Evolutionary conservation across 192 early-diverging fungal genomes (phyloP), one percentile per base, ranked within the genome.

Genomic region (Pecoramyces ruminantium): DNA sequence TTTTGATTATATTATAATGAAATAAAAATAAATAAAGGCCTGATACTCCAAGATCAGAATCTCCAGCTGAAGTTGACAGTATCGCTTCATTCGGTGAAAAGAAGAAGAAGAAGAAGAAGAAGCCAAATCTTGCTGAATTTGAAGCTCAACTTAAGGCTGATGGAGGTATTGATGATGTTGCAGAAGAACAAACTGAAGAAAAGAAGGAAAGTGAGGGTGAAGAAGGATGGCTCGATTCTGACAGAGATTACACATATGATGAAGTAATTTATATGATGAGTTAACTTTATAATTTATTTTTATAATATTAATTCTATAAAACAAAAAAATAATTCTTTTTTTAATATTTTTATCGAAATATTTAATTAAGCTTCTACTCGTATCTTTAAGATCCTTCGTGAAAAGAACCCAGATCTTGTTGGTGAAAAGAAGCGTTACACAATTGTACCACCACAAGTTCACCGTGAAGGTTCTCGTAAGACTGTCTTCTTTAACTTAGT

Each of bases 361-460:
- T n/a, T n/a, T n/a, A n/a, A n/a, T n/a, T n/a, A 81, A 96, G 90
- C 92, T 98, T 25, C 87, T 99, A 87, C 88, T 28, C 93, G 98
- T 81, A 94, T 98, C 51, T 99, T 95, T 87, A 90, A 92, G 83
- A 93, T 95, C 29, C 89, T 98, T 81, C 93, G 92, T 77, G 91
- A 95, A 83, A 98, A 96, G 86, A 97, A 99, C 89, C 94, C 95
- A 28, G 96, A 96, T 78, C 88, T 97, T 77, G 92, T 87, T 29
- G 95, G 95, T 81, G 96, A 96, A 83, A 96, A 96, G 92, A 93
- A 93, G 85, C 90, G 92, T 86, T 97, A 95, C 90, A 96, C 93
- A 28, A 95, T 99, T 85, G 93, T 93, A 27, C 96, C 97, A 79
- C 98, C 98, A 25, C 92, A 93, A 80, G 91, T 99, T 78, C 85